phyloP scores from a whole-genome alignment of 2,329 filamentous ascomycete genomes.

The Dactylellina cionopaga region DNA sequence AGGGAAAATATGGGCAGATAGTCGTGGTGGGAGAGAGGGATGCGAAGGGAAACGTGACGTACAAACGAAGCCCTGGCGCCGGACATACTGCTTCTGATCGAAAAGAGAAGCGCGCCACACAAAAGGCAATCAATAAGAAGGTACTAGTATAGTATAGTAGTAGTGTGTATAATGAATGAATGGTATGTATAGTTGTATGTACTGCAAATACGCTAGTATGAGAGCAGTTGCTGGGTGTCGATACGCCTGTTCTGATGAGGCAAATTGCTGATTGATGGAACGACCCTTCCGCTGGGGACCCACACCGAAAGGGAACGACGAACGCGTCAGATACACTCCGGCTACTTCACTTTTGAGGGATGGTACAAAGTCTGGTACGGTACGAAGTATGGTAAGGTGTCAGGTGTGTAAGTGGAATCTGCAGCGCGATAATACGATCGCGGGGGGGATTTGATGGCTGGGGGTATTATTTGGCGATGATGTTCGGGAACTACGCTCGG shows the following conservation, averaged over 20 bases:
- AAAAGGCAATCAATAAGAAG: background rate
- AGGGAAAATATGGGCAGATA: background rate
- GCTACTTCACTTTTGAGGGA: background rate
- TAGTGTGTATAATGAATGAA: background rate
- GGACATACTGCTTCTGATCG: slow-evolving; percentile 2
- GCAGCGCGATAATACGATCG: slow-evolving; percentile 8
- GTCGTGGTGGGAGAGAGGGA: background rate
- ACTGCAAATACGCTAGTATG: too few species aligned
- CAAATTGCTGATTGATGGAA: slow-evolving; percentile 20
- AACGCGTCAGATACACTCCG: background rate
- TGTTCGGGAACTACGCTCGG: slow-evolving; percentile 6
- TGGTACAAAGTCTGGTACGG: too few species aligned
- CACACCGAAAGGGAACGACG: background rate
- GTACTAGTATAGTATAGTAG: background rate
- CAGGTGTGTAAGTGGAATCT: background rate
- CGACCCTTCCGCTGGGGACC: background rate
- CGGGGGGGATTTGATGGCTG: background rate
- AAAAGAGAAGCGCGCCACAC: background rate
- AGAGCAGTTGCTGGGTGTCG: too few species aligned
- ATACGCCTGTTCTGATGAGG: background rate
- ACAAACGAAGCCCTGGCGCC: slow-evolving; percentile 36
- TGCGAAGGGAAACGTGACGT: background rate
- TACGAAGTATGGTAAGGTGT: background rate
- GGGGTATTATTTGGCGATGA: background rate
- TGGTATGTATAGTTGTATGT: too few species aligned